These are phyloP conservation scores for Coccomyxa sp. DNA, from an alignment of 139 green algal species.

Conservation along the genomic window DNA sequence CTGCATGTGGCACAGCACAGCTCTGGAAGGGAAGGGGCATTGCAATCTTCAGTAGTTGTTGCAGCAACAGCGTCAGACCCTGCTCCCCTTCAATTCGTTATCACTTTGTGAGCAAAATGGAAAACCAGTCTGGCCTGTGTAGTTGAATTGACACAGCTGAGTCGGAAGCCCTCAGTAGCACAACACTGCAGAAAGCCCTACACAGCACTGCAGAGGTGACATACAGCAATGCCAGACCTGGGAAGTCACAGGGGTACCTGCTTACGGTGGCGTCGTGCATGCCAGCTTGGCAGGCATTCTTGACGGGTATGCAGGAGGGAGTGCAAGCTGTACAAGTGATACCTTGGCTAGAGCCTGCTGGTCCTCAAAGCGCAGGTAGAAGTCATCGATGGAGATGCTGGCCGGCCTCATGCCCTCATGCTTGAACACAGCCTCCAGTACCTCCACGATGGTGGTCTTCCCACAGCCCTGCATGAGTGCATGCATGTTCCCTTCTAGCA, in stretches of 20 bases:
- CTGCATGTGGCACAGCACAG: conserved; percentile 30
- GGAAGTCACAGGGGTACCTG: not conserved
- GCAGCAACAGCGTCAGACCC: not conserved
- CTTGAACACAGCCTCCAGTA: conserved; percentile 80
- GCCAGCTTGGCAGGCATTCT: no score
- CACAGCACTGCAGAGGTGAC: not conserved
- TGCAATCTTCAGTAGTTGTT: not conserved
- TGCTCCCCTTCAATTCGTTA: no score
- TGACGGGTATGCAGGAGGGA: not conserved
- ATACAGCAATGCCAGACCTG: not conserved
- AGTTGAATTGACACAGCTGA: no score
- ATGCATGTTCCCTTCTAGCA: not conserved
- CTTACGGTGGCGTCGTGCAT: not conserved
- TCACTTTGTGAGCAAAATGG: no score
- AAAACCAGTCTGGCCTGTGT: no score
- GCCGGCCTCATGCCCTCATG: conserved; percentile 48
- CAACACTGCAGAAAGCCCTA: no score
- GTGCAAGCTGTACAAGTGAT: conserved; percentile 9
- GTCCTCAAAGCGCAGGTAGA: conserved; percentile 82
- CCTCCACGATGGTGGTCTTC: conserved; percentile 93
- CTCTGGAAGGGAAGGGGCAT: not conserved
- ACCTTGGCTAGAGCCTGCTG: conserved; percentile 35
- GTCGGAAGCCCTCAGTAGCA: no score
- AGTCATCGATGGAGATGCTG: conserved; percentile 95
- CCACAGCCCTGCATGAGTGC: conserved; percentile 81